Evolutionary conservation across 306 rosid species (phyloP), one percentile per base, ranked within the genome.

Genomic region (Lathyrus oleraceus): DNA sequence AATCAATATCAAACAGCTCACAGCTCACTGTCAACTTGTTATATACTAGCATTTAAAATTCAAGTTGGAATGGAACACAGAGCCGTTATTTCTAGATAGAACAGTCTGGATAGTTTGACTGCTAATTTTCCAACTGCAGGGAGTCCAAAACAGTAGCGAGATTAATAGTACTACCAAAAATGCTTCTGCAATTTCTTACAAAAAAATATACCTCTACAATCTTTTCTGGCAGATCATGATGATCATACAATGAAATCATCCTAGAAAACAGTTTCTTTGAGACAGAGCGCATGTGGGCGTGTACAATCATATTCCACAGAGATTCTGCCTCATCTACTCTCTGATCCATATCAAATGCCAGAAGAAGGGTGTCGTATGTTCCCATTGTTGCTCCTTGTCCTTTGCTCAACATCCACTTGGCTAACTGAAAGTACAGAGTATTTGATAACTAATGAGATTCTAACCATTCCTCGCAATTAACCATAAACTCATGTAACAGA

Each of bases 321-420:
- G 96, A 88, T 81, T 94, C 96, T 74, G 97, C 99, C 80, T 94
- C 99, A 21, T 91, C 96, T 14, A 89, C 86, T 83, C 99, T 87
- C 61, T 71, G 64, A 47, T 91, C 89, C 87, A 81, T 86, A 79
- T 91, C 95, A 83, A 91, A 94, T 59, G 99, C 97, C 65, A 91
- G 72, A 48, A 94, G 90, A 69, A 94, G 97, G 69, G 89, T 83
- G 75, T 91, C 97, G 21, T 87, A 94, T 2, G 97, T 91, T 77
- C 91, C 96, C 95, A 94, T 85, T 66, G 99, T 94, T 68, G 88
- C 81, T 60, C 98, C 96, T 78, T 91, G 97, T 56, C 97, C 99
- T 83, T 82, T 91, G 92, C 97, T 86, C 84, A 91, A 54, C 99
- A 91, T 88, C 97, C 97, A 91, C 83, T 94, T 94, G 7, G 99